Percentiles rank a stretch among this genome's conserved stretches.
These are phyloP conservation scores for Nemania bipapillata DNA, from an alignment of 2,329 filamentous ascomycete genomes.

Conservation along the genomic window DNA sequence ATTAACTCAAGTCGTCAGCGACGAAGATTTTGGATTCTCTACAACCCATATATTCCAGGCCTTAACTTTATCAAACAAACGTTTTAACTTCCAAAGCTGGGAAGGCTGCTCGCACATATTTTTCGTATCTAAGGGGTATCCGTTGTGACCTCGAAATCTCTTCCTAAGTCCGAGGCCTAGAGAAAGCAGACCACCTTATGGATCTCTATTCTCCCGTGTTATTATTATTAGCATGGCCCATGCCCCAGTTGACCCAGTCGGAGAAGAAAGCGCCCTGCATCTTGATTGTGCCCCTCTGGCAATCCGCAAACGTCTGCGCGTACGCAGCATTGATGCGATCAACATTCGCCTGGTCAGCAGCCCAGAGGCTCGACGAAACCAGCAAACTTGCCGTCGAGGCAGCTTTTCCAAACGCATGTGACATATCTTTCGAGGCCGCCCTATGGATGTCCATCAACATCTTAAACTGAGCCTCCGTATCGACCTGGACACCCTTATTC, in stretches of 20 bases:
- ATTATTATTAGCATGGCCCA: conserved; percentile 57
- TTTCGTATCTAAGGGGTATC: conserved; percentile 24
- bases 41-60: not conserved
- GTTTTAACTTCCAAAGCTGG: not conserved
- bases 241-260: conserved; percentile 80
- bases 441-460: conserved; percentile 75
- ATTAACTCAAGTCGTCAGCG: not conserved
- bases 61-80: not conserved
- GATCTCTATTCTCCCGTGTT: conserved; percentile 17
- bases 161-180: not conserved
- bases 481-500: conserved; percentile 55
- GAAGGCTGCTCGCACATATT: not conserved
- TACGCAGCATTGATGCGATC: conserved; percentile 72
- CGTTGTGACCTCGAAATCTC: not conserved
- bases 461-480: conserved; percentile 60
- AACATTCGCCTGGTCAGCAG: conserved; percentile 63
- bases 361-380: conserved; percentile 70
- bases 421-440: conserved; percentile 70
- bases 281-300: conserved; percentile 68
- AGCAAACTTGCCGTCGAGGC: conserved; percentile 79
- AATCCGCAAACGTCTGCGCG: conserved; percentile 67
- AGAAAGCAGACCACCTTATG: not conserved
- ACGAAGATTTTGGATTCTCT: not conserved
- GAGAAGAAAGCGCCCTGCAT: conserved; percentile 74
- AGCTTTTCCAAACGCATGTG: conserved; percentile 77